phyloP scores from a whole-genome alignment of 805 yeast genomes.

The Saccharomycopsis olivae region DNA sequence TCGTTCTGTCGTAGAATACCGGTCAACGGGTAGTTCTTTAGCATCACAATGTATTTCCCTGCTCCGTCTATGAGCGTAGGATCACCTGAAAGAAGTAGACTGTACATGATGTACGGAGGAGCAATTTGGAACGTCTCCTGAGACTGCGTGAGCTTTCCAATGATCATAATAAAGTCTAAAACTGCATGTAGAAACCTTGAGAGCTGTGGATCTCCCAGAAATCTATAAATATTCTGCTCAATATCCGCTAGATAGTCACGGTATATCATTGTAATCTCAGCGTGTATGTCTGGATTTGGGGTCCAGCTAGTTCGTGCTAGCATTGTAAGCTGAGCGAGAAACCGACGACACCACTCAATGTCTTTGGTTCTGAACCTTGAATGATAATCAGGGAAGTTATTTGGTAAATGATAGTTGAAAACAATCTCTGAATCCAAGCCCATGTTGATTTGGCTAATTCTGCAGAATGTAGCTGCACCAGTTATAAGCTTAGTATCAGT shows the following conservation, averaged over 20 bases:
- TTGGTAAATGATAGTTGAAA: not conserved
- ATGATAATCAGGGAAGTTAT: not conserved
- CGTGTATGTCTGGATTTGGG: not conserved
- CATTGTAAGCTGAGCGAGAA: not conserved
- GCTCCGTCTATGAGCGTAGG: not conserved
- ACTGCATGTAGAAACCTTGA: not conserved
- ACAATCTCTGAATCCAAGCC: not conserved
- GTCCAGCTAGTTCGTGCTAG: not conserved
- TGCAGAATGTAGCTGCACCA: not conserved
- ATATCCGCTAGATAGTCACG: not conserved
- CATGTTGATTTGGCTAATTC: not conserved
- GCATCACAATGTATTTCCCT: not conserved
- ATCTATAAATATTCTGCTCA: not conserved
- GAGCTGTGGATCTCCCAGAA: not conserved
- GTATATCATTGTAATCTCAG: not conserved
- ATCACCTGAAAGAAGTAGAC: not conserved
- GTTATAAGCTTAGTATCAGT: not conserved
- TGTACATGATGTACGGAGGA: not conserved
- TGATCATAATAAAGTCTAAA: not conserved
- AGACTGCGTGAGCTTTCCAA: not conserved
- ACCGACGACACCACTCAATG: not conserved
- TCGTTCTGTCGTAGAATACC: not conserved
- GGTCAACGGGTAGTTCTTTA: constrained; percentile 5
- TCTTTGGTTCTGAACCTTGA: not conserved
- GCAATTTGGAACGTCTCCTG: not conserved